phyloP scores from a whole-genome alignment of 352 stramenopile genomes.

The Phytophthora multivora region DNA sequence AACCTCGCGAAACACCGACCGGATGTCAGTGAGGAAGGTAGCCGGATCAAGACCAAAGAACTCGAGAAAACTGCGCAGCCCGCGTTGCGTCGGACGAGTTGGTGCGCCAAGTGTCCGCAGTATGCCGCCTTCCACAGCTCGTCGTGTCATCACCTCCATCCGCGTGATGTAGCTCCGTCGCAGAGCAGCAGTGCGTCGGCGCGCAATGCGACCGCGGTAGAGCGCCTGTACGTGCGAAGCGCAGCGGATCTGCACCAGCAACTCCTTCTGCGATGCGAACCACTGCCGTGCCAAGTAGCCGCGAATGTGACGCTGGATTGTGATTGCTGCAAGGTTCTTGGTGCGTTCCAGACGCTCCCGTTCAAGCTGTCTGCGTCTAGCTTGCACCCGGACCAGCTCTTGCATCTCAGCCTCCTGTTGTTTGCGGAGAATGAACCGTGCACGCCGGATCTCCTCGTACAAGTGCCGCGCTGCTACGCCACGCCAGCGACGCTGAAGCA shows the following conservation, averaged over 20 bases:
- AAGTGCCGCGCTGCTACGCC: slow-evolving; percentile 68
- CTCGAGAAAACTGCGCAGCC: slow-evolving; percentile 65
- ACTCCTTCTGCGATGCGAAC: slow-evolving; percentile 62
- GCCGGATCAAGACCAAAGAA: slow-evolving; percentile 81
- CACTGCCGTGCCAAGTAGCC: slow-evolving; percentile 57
- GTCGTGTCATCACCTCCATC: slow-evolving; percentile 71
- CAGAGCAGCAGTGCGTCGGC: slow-evolving; percentile 64
- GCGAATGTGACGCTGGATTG: slow-evolving; percentile 75
- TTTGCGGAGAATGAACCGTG: slow-evolving; percentile 60
- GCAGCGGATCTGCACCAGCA: slow-evolving; percentile 53
- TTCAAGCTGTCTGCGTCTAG: slow-evolving; percentile 53
- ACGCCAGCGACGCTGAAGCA: slow-evolving; percentile 75
- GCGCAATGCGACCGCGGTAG: slow-evolving; percentile 73
- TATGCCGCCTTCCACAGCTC: slow-evolving; percentile 65
- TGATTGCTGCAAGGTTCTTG: slow-evolving; percentile 54
- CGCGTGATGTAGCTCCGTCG: slow-evolving; percentile 75
- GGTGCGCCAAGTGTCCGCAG: slow-evolving; percentile 62
- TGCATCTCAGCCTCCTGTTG: slow-evolving; percentile 73
- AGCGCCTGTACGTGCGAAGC: slow-evolving; percentile 66
- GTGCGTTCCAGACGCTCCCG: slow-evolving; percentile 48
- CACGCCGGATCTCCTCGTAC: slow-evolving; percentile 63
- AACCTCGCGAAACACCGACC: slow-evolving; percentile 67
- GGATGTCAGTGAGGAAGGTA: slow-evolving; percentile 76
- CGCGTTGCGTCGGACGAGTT: slow-evolving; percentile 61
- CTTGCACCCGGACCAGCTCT: slow-evolving; percentile 63